Conservation (phyloP, 768 basidiomycete genomes). For the Tubosaeta sp. region DNA sequence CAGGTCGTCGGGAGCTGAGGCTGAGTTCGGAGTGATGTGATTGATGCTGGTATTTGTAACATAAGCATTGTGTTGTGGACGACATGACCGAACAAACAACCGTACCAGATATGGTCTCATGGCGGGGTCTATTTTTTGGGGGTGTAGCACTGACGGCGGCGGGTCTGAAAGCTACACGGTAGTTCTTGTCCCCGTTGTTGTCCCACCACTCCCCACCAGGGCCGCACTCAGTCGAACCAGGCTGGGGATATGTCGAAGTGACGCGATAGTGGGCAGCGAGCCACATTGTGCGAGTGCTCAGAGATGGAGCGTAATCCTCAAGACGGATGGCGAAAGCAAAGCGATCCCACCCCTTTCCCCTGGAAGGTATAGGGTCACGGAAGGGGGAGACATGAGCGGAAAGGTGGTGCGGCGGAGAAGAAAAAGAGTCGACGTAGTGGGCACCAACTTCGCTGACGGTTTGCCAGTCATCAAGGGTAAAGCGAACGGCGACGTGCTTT, state of each 20-base stretch:
- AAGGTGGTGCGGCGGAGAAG: conserved; percentile 32
- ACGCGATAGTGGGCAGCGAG: conserved; percentile 54
- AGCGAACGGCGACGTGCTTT: conserved; percentile 81
- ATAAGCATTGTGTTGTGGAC: background rate
- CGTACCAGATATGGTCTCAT: conserved; percentile 23
- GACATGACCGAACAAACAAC: background rate
- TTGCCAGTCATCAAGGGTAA: conserved; percentile 92
- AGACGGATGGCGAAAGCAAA: conserved; percentile 63
- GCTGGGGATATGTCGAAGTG: conserved; percentile 13
- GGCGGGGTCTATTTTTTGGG: conserved; percentile 5
- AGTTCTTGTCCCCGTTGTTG: conserved; percentile 78
- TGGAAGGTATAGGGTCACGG: background rate
- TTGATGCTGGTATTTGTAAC: conserved; percentile 4
- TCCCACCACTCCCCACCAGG: conserved; percentile 87
- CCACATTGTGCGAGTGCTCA: conserved; percentile 53
- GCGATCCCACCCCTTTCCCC: conserved; percentile 45
- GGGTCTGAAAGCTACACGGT: conserved; percentile 61
- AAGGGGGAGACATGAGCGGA: background rate
- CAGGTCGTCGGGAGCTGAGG: background rate
- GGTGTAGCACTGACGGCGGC: background rate
- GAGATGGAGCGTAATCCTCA: conserved; percentile 58
- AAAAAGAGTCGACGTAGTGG: conserved; percentile 42
- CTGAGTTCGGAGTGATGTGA: background rate
- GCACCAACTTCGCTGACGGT: conserved; percentile 83
- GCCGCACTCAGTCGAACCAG: conserved; percentile 28